Evolutionary conservation across 2,329 filamentous ascomycete genomes (phyloP), one percentile per base, ranked within the genome.

Genomic region (Ceratocystis smalleyi): DNA sequence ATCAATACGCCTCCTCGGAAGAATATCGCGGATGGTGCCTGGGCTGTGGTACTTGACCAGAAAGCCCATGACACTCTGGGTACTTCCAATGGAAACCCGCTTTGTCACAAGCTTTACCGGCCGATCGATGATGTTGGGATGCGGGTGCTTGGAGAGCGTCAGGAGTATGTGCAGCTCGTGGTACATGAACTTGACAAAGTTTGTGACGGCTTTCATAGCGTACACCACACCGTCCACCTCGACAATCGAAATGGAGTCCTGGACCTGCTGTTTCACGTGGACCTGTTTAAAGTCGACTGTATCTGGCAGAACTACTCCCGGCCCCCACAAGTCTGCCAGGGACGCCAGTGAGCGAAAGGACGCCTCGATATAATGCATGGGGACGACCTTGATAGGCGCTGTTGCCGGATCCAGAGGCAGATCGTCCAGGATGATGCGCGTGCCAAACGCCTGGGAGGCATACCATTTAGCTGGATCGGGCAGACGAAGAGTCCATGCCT

Each of bases 241-340:
- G 55, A 84, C 80, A 15, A 83, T 73, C 64, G 79, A 82, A 55
- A 84, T 79, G 67, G 81, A 83, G 69, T 85, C 83, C 68, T 84
- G 79, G 19, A 84, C 72, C 70, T 84, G 79, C 22, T 75, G 74
- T 66, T 80, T 69, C 59, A 83, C 77, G 47, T 75, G 73, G n/a
- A 85, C 70, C 19, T 77, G 72, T 61, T 71, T 71, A 43, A 85
- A 76, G 67, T 83, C 78, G 64, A 84, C 69, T 0, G 74, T 70
- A 15, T 73, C 73, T 0, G 81, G 81, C 17, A 82, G 70, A 2
- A 69, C 57, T 19, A 78, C 68, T 4, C 73, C 68, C 2, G 73
- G 24, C 0, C 74, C 75, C 78, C 83, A 83, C 61, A 77, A 72
- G 0, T 67, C 59, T 61, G 72, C 68, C 43, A 85, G 72, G 2